These are phyloP conservation scores for Alectoria sarmentosa DNA, from an alignment of 495 filamentous ascomycete species.

Conservation along the genomic window DNA sequence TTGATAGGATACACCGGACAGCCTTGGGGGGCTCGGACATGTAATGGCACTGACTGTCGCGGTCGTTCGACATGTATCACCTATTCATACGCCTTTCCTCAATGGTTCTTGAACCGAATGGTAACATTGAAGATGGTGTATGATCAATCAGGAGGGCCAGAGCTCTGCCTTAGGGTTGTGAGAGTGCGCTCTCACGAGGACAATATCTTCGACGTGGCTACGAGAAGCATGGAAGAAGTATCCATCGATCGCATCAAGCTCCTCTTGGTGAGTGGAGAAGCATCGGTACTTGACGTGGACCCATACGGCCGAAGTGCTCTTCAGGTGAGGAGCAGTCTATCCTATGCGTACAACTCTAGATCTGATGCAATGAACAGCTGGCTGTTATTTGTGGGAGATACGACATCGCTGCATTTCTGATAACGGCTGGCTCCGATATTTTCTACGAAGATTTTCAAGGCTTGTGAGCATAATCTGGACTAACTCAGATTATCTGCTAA, in stretches of 20 bases:
- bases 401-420: neutral
- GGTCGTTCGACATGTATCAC: neutral
- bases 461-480: neutral
- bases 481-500: neutral
- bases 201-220: neutral
- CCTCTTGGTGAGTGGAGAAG: slow-evolving; percentile 4
- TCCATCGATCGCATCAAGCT: neutral
- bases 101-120: slow-evolving; percentile 3
- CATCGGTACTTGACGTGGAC: slow-evolving; percentile 13
- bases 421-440: slow-evolving; percentile 10
- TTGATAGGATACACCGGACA: slow-evolving; percentile 2
- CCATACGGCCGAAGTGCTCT: neutral
- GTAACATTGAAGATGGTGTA: neutral
- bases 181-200: neutral
- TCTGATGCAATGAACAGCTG: neutral
- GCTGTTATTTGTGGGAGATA: neutral
- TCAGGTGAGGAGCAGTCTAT: neutral
- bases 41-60: slow-evolving; percentile 1
- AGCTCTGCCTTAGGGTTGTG: slow-evolving; percentile 9
- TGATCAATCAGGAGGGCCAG: slow-evolving; percentile 3
- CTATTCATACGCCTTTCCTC: slow-evolving; percentile 10
- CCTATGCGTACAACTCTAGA: neutral
- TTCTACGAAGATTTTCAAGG: neutral
- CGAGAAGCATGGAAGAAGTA: neutral
- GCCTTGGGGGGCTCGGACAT: neutral